phyloP scores from a whole-genome alignment of 768 basidiomycete species.

The Trametes cubensis region DNA sequence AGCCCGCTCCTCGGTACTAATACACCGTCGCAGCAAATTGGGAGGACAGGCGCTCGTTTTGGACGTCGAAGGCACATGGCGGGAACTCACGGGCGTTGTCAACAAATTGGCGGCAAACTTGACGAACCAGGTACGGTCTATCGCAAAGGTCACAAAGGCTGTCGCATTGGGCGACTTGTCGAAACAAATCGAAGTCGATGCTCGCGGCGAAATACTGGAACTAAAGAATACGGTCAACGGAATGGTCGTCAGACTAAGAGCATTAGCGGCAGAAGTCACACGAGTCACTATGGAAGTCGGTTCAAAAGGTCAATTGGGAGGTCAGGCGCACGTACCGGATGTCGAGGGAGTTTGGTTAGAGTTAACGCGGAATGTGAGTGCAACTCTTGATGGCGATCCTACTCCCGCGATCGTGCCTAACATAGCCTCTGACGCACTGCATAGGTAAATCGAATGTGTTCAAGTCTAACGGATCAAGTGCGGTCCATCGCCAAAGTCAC shows the following conservation, averaged over 20 bases:
- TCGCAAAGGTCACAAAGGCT: slow-evolving; percentile 65
- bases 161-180: slow-evolving; percentile 89
- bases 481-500: slow-evolving; percentile 85
- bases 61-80: slow-evolving; percentile 91
- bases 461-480: slow-evolving; percentile 77
- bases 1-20: slow-evolving; percentile 22
- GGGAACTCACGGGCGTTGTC: slow-evolving; percentile 79
- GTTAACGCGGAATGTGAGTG: slow-evolving; percentile 69
- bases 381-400: not conserved
- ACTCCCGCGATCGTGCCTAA: not conserved
- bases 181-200: slow-evolving; percentile 91
- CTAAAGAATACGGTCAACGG: slow-evolving; percentile 65
- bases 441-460: slow-evolving; percentile 83
- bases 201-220: slow-evolving; percentile 86
- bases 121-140: slow-evolving; percentile 59
- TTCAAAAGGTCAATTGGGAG: slow-evolving; percentile 86
- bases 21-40: slow-evolving; percentile 53
- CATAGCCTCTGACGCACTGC: slow-evolving; percentile 4
- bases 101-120: slow-evolving; percentile 82
- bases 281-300: slow-evolving; percentile 85
- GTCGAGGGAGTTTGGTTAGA: slow-evolving; percentile 93
- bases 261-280: slow-evolving; percentile 81
- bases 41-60: slow-evolving; percentile 86
- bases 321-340: slow-evolving; percentile 84
- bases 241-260: slow-evolving; percentile 55